Base-by-base conservation (phyloP, 768 basidiomycete species). In the Mycena crocata region DNA sequence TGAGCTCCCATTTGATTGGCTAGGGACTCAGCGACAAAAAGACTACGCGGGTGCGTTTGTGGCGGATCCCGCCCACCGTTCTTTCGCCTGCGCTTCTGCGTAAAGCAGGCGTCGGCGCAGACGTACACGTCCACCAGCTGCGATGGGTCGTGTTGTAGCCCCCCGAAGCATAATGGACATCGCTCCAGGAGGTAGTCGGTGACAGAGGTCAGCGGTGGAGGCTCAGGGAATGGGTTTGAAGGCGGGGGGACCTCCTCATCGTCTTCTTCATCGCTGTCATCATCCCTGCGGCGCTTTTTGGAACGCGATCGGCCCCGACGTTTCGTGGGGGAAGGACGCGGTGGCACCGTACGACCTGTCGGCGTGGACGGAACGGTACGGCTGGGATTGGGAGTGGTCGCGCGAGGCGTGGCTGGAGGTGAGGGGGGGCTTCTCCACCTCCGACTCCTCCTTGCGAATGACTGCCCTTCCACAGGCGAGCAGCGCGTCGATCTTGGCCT, bases 91-190 rank as follows among this genome's bases (percentile, higher is more conserved):
- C 69, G 71, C 57, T 80, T 79, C 56, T 82, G 80, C 26, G 72
- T 77, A 49, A 82, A 80, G 64, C 76, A 77, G 1, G 72, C 75
- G 67, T 81, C 80, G 15, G 76, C n/a, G 50, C 76, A 79, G 5
- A 79, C 74, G 32, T 78, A 68, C 15, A 72, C 57, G 68, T 79
- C 75, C 28, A 30, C 19, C 48, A 13, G 40, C 28, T 52, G 21
- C 6, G 50, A 21, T 51, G 34, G 52, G 37, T 23, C 44, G 17
- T 61, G 67, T 50, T 35, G 28, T 15, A 34, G 67, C 59, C 72
- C 74, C 5, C 71, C 74, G 49, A 79, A 79, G 49, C 76, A 79
- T 10, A 75, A 46, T 6, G 75, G 78, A 52, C 77, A 79, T 4
- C 65, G 40, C 0, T 39, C 24, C 2, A 72, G 39, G 12, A 77